Evolutionary conservation across 345 rosid species (phyloP).

Genomic region (Melaleuca alternifolia): DNA sequence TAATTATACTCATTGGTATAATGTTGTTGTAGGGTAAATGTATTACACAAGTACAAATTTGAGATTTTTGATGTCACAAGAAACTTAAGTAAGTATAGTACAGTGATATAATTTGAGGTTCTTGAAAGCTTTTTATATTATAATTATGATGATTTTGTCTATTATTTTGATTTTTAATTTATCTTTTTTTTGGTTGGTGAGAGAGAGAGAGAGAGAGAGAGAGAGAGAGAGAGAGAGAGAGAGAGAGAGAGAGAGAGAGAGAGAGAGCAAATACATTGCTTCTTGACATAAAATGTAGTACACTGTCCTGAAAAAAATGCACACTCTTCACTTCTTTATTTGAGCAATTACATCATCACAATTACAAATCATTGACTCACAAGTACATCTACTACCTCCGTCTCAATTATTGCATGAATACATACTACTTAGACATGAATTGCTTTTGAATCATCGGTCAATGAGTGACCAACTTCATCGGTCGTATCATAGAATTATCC

Average conservation of each 20-base stretch:
- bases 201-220: not conserved
- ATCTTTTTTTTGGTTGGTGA: not conserved
- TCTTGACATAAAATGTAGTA: not conserved
- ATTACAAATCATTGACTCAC: not conserved
- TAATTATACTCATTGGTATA: no score
- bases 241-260: not conserved
- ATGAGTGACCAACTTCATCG: constrained; percentile 25
- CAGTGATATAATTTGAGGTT: no score
- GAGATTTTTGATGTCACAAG: no score
- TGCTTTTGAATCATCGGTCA: not conserved
- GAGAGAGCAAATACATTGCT: not conserved
- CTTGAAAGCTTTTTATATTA: no score
- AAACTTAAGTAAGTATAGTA: no score
- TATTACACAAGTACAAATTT: no score
- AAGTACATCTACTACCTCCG: not conserved
- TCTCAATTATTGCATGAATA: not conserved
- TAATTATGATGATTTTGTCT: not conserved
- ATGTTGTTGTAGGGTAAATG: no score
- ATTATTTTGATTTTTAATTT: not conserved
- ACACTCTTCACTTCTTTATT: not conserved
- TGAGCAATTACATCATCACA: not conserved
- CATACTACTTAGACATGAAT: not conserved
- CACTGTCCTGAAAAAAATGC: not conserved
- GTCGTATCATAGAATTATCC: constrained; percentile 85
- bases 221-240: not conserved